Base-by-base conservation (phyloP, 106 monocot genomes). In the Triglochin maritima region DNA sequence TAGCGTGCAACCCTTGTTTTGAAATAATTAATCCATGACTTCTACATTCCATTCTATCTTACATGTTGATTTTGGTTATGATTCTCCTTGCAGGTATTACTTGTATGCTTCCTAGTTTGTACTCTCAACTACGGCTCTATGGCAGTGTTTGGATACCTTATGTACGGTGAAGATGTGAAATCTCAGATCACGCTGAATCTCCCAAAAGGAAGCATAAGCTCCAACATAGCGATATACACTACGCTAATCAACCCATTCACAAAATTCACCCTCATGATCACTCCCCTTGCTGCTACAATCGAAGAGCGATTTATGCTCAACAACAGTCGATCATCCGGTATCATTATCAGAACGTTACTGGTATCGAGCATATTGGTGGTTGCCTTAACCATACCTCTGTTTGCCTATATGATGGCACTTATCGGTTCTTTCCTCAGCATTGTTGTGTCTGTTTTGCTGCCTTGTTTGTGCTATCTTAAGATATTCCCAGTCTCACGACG, bases 101-200 rank as follows among this genome's bases (percentile, higher is more conserved):
- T 66, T 47, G 6, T 66, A 41, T 66, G 66, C 61, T 80, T 76
- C 45, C 43, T 80, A 47, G 62, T 80, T 17, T 80, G 80, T 15
- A 67, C 76, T 17, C 41, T 80, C 17, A 76, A 71, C 59, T 76
- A 80, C 55, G 71, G 71, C 67, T 67, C 71, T 4, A 80, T 80
- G 80, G 80, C 76, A 4, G 51, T 80, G 5, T 17, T 76, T n/a
- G 80, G 80, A 9, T 80, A 80, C 46, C 61, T 80, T 1, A 80
- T 80, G 80, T 80, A 76, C 50, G 80, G 80, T 0, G 62, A 76
- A 7, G 44, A 66, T 1, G 13, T 80, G 4, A 44, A 76, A 29
- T 80, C 80, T 0, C 80, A 80, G 16, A 52, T 80, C 15, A 80
- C 80, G 2, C 43, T 80, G 47, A 80, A 80, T 43, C 76, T 76